A percentile compares a stretch with the other conserved stretches of the same genome.
Conservation (phyloP, 1,284 basidiomycete species). For the Thecaphora frezii region DNA sequence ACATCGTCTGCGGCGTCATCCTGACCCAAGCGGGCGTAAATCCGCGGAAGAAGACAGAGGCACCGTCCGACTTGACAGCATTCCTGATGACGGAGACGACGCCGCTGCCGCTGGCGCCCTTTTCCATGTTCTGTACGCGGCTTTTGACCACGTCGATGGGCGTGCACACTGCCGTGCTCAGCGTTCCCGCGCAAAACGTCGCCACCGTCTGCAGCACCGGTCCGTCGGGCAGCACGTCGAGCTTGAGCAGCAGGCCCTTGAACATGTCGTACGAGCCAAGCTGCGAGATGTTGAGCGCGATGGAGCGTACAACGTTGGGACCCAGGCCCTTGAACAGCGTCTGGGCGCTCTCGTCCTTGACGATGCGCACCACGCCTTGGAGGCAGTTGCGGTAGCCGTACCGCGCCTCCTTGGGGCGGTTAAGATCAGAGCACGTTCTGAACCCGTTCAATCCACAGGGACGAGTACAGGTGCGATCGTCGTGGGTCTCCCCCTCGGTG, state of each 20-base stretch:
- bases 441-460: not conserved
- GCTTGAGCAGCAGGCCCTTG: slow-evolving; percentile 61
- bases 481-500: too few species aligned
- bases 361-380: slow-evolving; percentile 62
- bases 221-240: slow-evolving; percentile 58
- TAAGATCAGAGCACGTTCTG: slow-evolving; percentile 60
- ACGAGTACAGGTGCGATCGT: not conserved
- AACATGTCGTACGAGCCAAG: slow-evolving; percentile 63
- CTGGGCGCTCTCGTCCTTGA: slow-evolving; percentile 61
- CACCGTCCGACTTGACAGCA: slow-evolving; percentile 59
- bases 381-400: slow-evolving; percentile 61
- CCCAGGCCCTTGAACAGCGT: slow-evolving; percentile 62
- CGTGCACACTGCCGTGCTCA: slow-evolving; percentile 62
- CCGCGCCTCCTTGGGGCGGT: slow-evolving; percentile 47
- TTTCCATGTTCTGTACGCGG: slow-evolving; percentile 58
- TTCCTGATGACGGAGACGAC: slow-evolving; percentile 30
- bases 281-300: slow-evolving; percentile 63
- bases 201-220: slow-evolving; percentile 55
- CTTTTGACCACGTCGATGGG: slow-evolving; percentile 48
- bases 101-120: slow-evolving; percentile 22
- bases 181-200: slow-evolving; percentile 61
- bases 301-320: slow-evolving; percentile 63
- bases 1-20: slow-evolving; percentile 53
- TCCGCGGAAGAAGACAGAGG: slow-evolving; percentile 64
- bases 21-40: slow-evolving; percentile 64